Base-by-base conservation (phyloP, 2,329 filamentous ascomycete species). In the Raffaelea deltoideospora region DNA sequence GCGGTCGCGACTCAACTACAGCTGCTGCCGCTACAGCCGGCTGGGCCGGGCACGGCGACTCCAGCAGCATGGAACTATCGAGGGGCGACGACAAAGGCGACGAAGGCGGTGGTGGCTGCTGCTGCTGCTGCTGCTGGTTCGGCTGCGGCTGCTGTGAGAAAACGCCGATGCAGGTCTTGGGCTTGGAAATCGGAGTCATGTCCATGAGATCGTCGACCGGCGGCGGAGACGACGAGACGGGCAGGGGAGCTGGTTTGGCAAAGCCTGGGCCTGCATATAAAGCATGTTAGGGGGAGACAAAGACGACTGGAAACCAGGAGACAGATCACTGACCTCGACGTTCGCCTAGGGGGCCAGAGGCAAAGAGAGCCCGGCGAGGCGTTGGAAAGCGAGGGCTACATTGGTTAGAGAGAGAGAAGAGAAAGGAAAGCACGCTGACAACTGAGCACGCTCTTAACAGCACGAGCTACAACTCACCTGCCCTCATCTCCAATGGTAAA, bases 141-240 rank as follows among this genome's bases (percentile, higher is more conserved):
- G 14, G 9, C 10, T 10, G 27, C 6, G 27, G 8, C 14, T 5
- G 28, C 5, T 6, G 5, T n/a, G 28, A 17, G 43, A 82, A 64
- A 46, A 28, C 31, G 22, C 66, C 56, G 58, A 67, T 59, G 50
- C 75, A 86, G 11, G 80, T 69, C 22, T 70, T 64, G 64, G 94
- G 95, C 64, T 94, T 85, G 41, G 86, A 87, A 29, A 96, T 61
- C 28, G 90, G 88, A 31, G 88, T 95, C 56, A 95, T 77, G 52
- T 96, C 87, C 85, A 96, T 94, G 38, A 75, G 67, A 55, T 94
- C 86, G 42, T 72, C 69, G 37, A 67, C 58, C 26, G 70, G 69
- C 38, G 72, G 74, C 7, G 87, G 86, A 31, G 88, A 95, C 2
- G 84, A 82, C 2, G 84, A 81, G 3, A 60, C 41, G 18, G 76